phyloP scores from a whole-genome alignment of 2,329 filamentous ascomycete genomes.

The Trichophyton verrucosum region DNA sequence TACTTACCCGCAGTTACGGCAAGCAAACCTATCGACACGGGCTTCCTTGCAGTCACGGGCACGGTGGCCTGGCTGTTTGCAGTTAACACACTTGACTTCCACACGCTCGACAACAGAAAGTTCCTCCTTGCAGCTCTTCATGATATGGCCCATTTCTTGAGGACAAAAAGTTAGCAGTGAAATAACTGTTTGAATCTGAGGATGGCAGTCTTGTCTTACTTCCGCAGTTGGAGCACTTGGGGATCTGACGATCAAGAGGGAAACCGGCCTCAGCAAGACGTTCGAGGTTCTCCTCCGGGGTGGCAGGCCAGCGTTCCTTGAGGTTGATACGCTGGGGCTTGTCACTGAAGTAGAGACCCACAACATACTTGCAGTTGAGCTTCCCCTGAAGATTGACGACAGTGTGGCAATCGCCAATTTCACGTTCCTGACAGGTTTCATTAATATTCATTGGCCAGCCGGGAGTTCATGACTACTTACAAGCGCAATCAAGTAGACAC shows the following conservation, averaged over 20 bases:
- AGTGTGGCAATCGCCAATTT: slow-evolving; percentile 33
- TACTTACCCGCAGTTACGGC: slow-evolving; percentile 42
- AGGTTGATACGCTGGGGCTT: slow-evolving; percentile 38
- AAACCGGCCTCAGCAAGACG: slow-evolving; percentile 42
- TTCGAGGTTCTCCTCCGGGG: slow-evolving; percentile 38
- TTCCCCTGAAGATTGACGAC: slow-evolving; percentile 44
- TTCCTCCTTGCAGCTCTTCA: slow-evolving; percentile 39
- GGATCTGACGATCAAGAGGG: slow-evolving; percentile 38
- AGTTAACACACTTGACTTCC: slow-evolving; percentile 41
- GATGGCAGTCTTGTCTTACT: slow-evolving; percentile 21
- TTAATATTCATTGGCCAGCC: not conserved
- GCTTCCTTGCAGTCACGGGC: slow-evolving; percentile 35
- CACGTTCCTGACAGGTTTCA: slow-evolving; percentile 26
- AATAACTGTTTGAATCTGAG: not conserved
- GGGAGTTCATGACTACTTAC: slow-evolving; percentile 20
- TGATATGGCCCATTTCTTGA: slow-evolving; percentile 38
- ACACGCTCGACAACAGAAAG: slow-evolving; percentile 27
- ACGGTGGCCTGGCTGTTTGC: slow-evolving; percentile 36
- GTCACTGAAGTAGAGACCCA: slow-evolving; percentile 37
- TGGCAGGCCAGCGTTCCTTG: slow-evolving; percentile 38
- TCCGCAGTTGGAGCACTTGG: slow-evolving; percentile 41
- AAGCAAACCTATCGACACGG: slow-evolving; percentile 31
- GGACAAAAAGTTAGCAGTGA: not conserved
- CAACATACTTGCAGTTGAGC: slow-evolving; percentile 38
- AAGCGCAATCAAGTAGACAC: slow-evolving; percentile 42